These are phyloP conservation scores for Thermoascus crustaceus DNA, from an alignment of 2,329 filamentous ascomycete species.

Conservation along the genomic window DNA sequence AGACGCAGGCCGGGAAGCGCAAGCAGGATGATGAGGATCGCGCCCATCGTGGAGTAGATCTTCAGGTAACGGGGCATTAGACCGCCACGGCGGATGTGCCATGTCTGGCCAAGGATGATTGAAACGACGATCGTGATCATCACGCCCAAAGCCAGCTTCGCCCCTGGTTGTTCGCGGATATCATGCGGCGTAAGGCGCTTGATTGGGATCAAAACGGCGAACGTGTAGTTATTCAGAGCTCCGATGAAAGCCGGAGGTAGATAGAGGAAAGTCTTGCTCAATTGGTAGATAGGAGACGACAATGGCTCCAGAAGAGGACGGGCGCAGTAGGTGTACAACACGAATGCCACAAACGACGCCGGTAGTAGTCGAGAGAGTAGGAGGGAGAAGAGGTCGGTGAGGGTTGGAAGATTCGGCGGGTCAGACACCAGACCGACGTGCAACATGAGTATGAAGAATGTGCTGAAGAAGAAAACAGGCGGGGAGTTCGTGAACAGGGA, in stretches of 20 bases:
- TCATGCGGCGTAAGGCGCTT: conserved; percentile 86
- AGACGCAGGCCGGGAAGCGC: conserved; percentile 68
- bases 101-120: conserved; percentile 69
- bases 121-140: conserved; percentile 63
- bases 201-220: conserved; percentile 80
- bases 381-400: conserved; percentile 66
- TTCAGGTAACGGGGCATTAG: conserved; percentile 68
- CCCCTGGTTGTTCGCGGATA: conserved; percentile 79
- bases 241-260: conserved; percentile 86
- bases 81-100: conserved; percentile 77
- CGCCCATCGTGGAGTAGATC: conserved; percentile 63
- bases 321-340: conserved; percentile 78
- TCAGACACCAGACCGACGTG: conserved; percentile 87
- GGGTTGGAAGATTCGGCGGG: conserved; percentile 60
- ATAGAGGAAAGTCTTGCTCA: conserved; percentile 88
- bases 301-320: conserved; percentile 62
- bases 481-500: conserved; percentile 76
- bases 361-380: conserved; percentile 77
- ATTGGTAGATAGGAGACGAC: conserved; percentile 52
- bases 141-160: conserved; percentile 69
- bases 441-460: conserved; percentile 76
- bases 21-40: conserved; percentile 61
- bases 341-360: conserved; percentile 77
- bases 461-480: conserved; percentile 72
- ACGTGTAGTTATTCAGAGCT: conserved; percentile 87